Evolutionary conservation across 2,329 filamentous ascomycete genomes (phyloP), one percentile per base, ranked within the genome.

Genomic region (Colletotrichum orbiculare): DNA sequence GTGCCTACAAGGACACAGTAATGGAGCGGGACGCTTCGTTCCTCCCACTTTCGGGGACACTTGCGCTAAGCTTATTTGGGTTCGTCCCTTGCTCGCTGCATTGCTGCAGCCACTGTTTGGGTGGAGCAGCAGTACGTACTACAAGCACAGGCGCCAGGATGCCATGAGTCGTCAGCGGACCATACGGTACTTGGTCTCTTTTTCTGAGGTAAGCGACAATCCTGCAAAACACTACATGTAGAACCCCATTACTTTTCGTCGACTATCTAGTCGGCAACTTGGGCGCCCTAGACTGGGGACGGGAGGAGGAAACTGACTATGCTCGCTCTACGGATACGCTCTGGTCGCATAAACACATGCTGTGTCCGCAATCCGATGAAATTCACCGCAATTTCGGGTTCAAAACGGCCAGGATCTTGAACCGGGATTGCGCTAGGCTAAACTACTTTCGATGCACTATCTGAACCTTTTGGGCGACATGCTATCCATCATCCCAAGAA

Each of bases 341-440:
- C 17, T 10, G 4, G 52, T 37, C 45, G 47, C 58, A 62, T 62
- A 15, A 65, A 10, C 11, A 33, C 15, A 33, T 17, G 34, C 34
- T 50, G 25, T 17, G 8, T 43, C 45, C 43, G 58, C 42, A 62
- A 63, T 62, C 62, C 53, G 52, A 47, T 35, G n/a, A 25, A 52
- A 55, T 45, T 56, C 47, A 56, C 63, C 47, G 58, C 53, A 66
- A 66, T 66, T 53, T 66, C 63, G 63, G 41, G 39, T 43, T 57
- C 41, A 41, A 52, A 15, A 47, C 13, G 25, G 33, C 63, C 17
- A 43, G 63, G 52, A 63, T 63, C 42, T 48, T 11, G 46, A 13
- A 13, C 58, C 47, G 17, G 58, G 63, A 35, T 57, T 15, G 17
- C 13, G 10, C 25, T 4, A 37, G 38, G 46, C 63, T 66, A 63